phyloP scores from a whole-genome alignment of 2,329 filamentous ascomycete genomes.

The Chrysoporthe deuterocubensis region DNA sequence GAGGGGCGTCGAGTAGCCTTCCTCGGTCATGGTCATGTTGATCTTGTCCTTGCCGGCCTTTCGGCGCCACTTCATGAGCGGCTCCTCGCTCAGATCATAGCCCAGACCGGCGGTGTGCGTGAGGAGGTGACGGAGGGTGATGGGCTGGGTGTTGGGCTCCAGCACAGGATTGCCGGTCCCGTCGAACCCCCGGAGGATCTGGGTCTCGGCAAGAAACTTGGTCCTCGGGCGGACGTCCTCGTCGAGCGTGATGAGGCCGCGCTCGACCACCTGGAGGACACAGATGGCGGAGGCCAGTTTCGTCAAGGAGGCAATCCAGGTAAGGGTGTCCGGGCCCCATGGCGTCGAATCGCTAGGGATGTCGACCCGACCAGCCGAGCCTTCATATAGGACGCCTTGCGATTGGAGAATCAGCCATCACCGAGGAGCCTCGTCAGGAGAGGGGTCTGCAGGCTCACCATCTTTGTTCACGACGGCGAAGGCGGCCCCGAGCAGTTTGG shows the following conservation, averaged over 20 bases:
- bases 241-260: constrained; percentile 41
- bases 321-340: constrained; percentile 41
- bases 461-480: constrained; percentile 36
- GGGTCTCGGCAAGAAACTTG: constrained; percentile 47
- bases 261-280: constrained; percentile 47
- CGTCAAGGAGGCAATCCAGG: constrained; percentile 42
- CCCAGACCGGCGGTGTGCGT: constrained; percentile 49
- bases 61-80: constrained; percentile 25
- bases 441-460: constrained; percentile 25
- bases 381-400: constrained; percentile 41
- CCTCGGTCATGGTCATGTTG: constrained; percentile 28
- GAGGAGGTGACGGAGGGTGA: constrained; percentile 52
- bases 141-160: constrained; percentile 36
- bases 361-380: constrained; percentile 42
- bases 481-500: constrained; percentile 37
- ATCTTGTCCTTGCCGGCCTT: constrained; percentile 16
- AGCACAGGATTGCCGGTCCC: constrained; percentile 38
- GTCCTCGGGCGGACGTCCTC: constrained; percentile 43
- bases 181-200: constrained; percentile 49
- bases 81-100: constrained; percentile 44
- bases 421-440: neutral
- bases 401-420: neutral
- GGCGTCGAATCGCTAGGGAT: constrained; percentile 35
- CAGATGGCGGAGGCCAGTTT: constrained; percentile 46
- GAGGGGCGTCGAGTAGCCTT: constrained; percentile 34